phyloP scores from a whole-genome alignment of 2,329 filamentous ascomycete genomes.

The Fusarium zealandicum region DNA sequence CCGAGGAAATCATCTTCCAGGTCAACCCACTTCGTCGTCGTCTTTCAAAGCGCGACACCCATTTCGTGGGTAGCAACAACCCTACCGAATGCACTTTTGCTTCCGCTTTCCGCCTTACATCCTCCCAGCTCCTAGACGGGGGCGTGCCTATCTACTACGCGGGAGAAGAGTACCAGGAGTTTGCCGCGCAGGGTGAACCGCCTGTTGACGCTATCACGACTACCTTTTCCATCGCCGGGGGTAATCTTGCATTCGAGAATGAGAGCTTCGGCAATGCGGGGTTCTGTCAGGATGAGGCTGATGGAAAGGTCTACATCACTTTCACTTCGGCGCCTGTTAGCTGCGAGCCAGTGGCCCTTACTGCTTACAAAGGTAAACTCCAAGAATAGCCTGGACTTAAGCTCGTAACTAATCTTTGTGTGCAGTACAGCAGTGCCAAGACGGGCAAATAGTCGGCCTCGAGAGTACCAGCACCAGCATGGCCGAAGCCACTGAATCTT shows the following conservation, averaged over 20 bases:
- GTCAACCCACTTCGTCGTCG: too few species aligned
- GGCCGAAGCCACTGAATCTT: too few species aligned
- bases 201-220: not conserved
- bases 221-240: not conserved
- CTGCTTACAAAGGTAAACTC: conserved; percentile 4
- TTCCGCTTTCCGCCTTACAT: not conserved
- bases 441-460: conserved; percentile 8
- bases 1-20: too few species aligned
- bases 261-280: not conserved
- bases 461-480: too few species aligned
- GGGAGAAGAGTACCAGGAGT: not conserved
- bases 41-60: too few species aligned
- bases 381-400: too few species aligned
- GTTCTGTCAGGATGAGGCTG: conserved; percentile 3
- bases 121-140: not conserved
- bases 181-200: not conserved
- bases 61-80: too few species aligned
- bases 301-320: conserved; percentile 11
- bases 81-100: not conserved
- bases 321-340: conserved; percentile 1
- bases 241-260: not conserved
- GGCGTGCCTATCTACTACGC: not conserved
- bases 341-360: conserved; percentile 4
- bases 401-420: not conserved
- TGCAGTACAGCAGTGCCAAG: conserved; percentile 12